Base-by-base conservation (phyloP, 2,329 filamentous ascomycete species). In the Claviceps sp. region DNA sequence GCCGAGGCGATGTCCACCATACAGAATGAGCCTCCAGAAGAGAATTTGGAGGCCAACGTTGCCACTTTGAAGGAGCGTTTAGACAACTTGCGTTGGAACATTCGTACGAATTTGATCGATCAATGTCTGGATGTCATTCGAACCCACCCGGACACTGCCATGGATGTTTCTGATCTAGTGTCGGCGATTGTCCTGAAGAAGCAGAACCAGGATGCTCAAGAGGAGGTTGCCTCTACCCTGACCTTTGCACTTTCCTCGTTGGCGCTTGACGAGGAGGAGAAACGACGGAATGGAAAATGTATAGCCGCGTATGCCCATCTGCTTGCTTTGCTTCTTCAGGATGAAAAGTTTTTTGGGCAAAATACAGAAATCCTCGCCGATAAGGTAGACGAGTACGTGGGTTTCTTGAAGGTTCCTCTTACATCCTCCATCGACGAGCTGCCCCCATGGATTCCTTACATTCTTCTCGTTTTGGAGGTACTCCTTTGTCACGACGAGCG, bases 261-360 rank as follows among this genome's bases (percentile, higher is more conserved):
- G 50, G 73, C 74, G 13, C 65, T 72, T 40, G 77, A 82, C 41
- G 78, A 82, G 8, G 79, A 83, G 47, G 73, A 81, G 46, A 79
- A 75, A 59, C 91, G 88, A 64, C 81, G 70, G 3, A 77, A 78
- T 53, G 75, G 75, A 4, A 70, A 69, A 55, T 78, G 74, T 54
- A 80, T 98, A 58, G 86, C 89, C 20, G 88, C 93, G 1, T 95
- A 94, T 68, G 89, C 93, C 18, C 91, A 98, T 67, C 76, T 98
- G 14, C 74, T 98, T 11, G 93, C 89, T 3, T 72, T 98, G 40
- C 81, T 97, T 50, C 76, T 97, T 18, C 88, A 95, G 62, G 85
- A 95, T 54, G 81, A 81, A 52, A 62, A 76, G 37, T 96, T 97
- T 65, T 95, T 95, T 65, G 77, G 79, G 49, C 81, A 82, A 49